These are phyloP conservation scores for Pseudogymnoascus sp. DNA, from an alignment of 2,329 filamentous ascomycete species.

Conservation along the genomic window DNA sequence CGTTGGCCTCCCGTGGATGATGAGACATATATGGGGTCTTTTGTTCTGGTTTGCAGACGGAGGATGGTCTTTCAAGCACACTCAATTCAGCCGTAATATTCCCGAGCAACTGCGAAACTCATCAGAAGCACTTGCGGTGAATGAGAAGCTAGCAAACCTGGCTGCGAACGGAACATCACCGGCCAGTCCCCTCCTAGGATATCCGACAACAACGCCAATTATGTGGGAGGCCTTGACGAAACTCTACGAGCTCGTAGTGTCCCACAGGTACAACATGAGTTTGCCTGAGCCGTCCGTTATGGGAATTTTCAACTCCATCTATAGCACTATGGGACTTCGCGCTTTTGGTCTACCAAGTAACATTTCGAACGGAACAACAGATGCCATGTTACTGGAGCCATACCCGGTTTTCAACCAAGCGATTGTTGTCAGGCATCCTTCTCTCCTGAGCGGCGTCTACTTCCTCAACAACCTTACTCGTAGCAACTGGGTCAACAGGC, in stretches of 20 bases:
- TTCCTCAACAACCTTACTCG: conserved; percentile 57
- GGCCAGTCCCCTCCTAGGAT: conserved; percentile 20
- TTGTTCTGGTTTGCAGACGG: conserved; percentile 65
- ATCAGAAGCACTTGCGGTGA: conserved; percentile 17
- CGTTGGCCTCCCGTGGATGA: conserved; percentile 77
- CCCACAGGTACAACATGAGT: neutral
- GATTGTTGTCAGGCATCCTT: conserved; percentile 22
- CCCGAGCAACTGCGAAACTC: conserved; percentile 12
- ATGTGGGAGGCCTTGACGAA: neutral
- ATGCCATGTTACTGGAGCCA: neutral
- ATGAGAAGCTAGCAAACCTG: conserved; percentile 20
- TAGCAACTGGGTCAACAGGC: conserved; percentile 64
- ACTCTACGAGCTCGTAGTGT: neutral
- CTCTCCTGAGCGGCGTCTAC: conserved; percentile 49
- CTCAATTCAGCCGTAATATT: neutral
- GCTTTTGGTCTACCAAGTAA: neutral
- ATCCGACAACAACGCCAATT: conserved; percentile 31
- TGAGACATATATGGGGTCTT: conserved; percentile 85
- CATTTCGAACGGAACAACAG: neutral
- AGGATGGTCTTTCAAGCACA: conserved; percentile 22
- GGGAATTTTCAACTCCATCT: neutral
- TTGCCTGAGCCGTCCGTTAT: neutral
- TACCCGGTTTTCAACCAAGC: neutral
- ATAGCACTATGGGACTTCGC: neutral
- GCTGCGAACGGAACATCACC: conserved; percentile 25